Percentiles rank a stretch among this genome's conserved stretches.
Conservation (phyloP, 192 early-diverging fungal species). For the Cetraspora pellucida region DNA sequence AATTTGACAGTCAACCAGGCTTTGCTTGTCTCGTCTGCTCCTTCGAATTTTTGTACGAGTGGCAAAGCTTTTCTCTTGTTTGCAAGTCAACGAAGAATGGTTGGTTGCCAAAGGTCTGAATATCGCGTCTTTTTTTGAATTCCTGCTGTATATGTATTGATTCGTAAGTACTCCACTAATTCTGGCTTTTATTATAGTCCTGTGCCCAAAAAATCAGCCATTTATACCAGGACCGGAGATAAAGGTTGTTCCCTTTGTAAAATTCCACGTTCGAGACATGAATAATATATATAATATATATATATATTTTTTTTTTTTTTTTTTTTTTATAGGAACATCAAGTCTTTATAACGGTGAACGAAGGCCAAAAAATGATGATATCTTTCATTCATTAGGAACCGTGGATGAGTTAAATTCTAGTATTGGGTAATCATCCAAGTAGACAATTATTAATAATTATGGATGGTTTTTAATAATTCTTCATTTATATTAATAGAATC, state of each 20-base stretch:
- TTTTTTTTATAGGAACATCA: conserved; percentile 65
- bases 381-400: conserved; percentile 86
- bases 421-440: conserved; percentile 40
- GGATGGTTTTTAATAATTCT: background rate
- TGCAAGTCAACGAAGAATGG: conserved; percentile 26
- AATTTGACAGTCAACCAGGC: conserved; percentile 23
- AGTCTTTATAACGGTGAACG: conserved; percentile 89
- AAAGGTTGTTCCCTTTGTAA: conserved; percentile 47
- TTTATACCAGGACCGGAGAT: conserved; percentile 96
- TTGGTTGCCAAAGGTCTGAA: conserved; percentile 29
- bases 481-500: conserved; percentile 36
- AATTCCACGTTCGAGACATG: background rate
- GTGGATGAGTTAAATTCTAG: conserved; percentile 51
- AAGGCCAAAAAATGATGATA: conserved; percentile 80
- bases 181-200: background rate
- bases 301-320: too few species aligned
- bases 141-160: background rate
- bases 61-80: background rate
- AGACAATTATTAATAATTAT: background rate
- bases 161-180: background rate
- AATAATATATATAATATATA: too few species aligned
- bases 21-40: background rate
- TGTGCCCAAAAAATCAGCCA: conserved; percentile 56
- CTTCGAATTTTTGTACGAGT: background rate
- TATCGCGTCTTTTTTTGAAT: background rate